A percentile compares a stretch with the other conserved stretches of the same genome.
phyloP scores from a whole-genome alignment of 768 basidiomycete species.

The Lentinula aciculospora region DNA sequence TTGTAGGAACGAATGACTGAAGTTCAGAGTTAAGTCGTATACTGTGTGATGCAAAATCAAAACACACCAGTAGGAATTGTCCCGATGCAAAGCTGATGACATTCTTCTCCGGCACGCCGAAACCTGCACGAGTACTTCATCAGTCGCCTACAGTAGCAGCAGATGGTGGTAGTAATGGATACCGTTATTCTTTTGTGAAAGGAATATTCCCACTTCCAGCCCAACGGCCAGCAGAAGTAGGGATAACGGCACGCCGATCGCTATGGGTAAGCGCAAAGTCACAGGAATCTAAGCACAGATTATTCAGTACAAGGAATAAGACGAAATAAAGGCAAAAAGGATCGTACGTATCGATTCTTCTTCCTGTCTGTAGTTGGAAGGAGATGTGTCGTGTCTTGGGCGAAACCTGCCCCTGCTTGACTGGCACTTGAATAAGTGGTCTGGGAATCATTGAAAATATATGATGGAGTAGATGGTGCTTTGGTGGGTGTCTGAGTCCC shows the following conservation, averaged over 20 bases:
- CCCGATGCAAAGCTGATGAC: conserved; percentile 43
- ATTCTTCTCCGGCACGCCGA: conserved; percentile 42
- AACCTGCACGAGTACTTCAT: conserved; percentile 33
- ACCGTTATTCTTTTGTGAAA: conserved; percentile 41
- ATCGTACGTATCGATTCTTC: conserved; percentile 22
- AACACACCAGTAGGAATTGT: conserved; percentile 38
- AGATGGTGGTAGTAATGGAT: not conserved
- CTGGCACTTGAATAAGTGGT: not conserved
- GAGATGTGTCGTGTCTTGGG: conserved; percentile 36
- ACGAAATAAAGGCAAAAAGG: not conserved
- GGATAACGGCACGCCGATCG: conserved; percentile 30
- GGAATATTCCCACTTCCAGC: conserved; percentile 36
- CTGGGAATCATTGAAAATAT: not conserved
- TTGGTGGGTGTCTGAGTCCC: not conserved
- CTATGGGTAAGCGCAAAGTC: conserved; percentile 23
- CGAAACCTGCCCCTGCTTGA: not conserved
- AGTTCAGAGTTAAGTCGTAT: not conserved
- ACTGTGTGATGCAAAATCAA: conserved; percentile 5
- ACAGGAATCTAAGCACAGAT: conserved; percentile 15
- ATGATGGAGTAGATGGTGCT: not conserved
- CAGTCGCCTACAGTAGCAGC: not conserved
- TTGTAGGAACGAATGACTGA: conserved; percentile 56
- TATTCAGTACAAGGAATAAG: conserved; percentile 25
- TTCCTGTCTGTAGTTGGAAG: conserved; percentile 40
- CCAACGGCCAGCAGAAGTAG: conserved; percentile 43